Base-by-base conservation (phyloP, 805 yeast species). In the Kockiozyma suomiensis region DNA sequence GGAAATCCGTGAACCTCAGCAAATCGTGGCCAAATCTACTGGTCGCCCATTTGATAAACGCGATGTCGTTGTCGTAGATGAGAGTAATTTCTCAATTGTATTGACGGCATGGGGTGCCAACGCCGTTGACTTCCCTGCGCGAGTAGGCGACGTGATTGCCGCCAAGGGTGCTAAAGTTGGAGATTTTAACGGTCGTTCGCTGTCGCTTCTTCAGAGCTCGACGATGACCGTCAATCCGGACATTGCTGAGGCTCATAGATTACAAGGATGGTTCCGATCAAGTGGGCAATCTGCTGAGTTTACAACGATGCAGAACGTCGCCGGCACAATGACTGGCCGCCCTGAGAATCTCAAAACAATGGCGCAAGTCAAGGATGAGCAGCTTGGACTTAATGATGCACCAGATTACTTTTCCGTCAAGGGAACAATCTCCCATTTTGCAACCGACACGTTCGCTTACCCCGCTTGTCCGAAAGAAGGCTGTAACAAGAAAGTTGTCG, bases 181-280 rank as follows among this genome's bases (percentile, higher is more conserved):
- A 58, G 97, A 92, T 71, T 94, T 90, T 73, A 86, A 86, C 60
- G 97, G 97, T 26, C 85, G 93, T 71, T 81, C 89, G 13, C 78
- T 94, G 66, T 86, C 96, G 0, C 81, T 91, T 73, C 85, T 92
- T 25, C 90, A 86, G 62, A 81, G 89, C 10, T 91, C 97, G 21
- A 81, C 88, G 1, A 75, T 94, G 65, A 73, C 85, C 38, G 81
- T 88, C 12, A 89, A 90, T 69, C 99, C 99, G 1, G 97, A 92
- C 70, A 82, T 88, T 23, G 86, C 89, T 19, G 97, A 90, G 72
- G 93, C 97, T 3, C 90, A 85, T 73, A 81, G 83, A 56, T 81
- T 94, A 67, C 90, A 90, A 74, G 98, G 98, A 5, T 94, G 99
- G 99, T 94, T 85, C 70, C 96, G 90, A 70, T 82, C 87, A 42